Percentiles rank a stretch among this genome's conserved stretches.
Evolutionary conservation across 2,329 filamentous ascomycete species (phyloP).

Genomic region (Sporothrix variecibatus): DNA sequence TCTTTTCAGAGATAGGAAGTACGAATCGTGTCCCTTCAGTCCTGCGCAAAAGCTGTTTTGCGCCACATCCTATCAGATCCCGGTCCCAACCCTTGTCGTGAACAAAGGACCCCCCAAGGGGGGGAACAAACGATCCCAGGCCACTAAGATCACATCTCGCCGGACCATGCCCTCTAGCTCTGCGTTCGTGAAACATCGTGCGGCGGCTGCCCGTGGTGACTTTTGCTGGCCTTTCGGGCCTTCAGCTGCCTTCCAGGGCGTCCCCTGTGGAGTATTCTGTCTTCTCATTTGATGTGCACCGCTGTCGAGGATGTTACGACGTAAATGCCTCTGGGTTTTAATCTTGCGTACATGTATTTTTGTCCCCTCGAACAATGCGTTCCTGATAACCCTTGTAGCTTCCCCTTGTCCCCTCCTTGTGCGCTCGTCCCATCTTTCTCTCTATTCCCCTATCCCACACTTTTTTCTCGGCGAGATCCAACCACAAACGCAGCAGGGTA

Average conservation of each 20-base stretch:
- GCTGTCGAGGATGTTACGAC: background rate
- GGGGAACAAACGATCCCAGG: background rate
- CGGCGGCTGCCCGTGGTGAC: background rate
- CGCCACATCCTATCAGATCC: constrained; percentile 6
- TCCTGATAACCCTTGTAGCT: background rate
- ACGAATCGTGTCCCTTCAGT: too few species aligned
- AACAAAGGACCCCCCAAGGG: background rate
- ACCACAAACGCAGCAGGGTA: background rate
- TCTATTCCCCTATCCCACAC: constrained; percentile 6
- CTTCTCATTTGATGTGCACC: background rate
- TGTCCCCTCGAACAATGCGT: background rate
- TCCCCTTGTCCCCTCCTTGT: background rate
- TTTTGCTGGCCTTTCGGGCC: too few species aligned
- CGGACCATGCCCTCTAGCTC: constrained; percentile 8
- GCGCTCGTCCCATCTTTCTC: constrained; percentile 8
- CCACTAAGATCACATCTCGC: background rate
- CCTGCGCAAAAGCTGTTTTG: constrained; percentile 2
- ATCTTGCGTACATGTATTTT: background rate
- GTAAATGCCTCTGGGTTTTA: background rate
- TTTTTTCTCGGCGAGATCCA: background rate
- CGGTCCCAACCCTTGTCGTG: background rate
- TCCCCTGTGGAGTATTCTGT: background rate
- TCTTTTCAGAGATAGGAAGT: background rate
- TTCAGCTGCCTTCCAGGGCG: background rate
- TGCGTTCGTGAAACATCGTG: constrained; percentile 15